Evolutionary conservation across 2,329 filamentous ascomycete species (phyloP), one percentile per base, ranked within the genome.

Genomic region (Aspergillus pseudoterreus): DNA sequence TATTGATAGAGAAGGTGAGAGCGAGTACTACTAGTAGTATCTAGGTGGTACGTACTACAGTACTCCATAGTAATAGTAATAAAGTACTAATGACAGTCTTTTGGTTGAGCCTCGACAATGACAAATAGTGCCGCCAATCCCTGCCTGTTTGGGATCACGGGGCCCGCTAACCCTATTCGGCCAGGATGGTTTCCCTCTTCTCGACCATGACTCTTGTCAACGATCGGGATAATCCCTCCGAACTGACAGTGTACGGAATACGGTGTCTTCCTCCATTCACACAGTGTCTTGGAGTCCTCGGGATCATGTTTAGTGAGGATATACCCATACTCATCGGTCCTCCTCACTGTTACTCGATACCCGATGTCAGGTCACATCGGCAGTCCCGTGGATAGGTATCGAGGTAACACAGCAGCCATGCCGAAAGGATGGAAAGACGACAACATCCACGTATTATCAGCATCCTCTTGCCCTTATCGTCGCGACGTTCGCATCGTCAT

Each of bases 91-190:
- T 22, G 22, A 22, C 22, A 22, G 22, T 22, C 22, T 42, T 42
- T 32, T 30, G 27, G 43, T 51, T 57, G 57, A 57, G 52, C 44
- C 54, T 52, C 47, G 53, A 52, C 33, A 43, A 32, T 54, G 52
- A 58, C 52, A 52, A 57, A 59, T 59, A 54, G 49, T 51, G 30
- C 19, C 30, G 53, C 36, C 49, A 47, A 58, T 60, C 57, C 17
- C 57, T 58, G 24, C 57, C 57, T 15, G 4, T 19, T 42, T 38
- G 27, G 35, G 35, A 38, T 9, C 27, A 30, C 27, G 8, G 27
- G 27, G 10, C 3, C 27, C 27, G 6, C 27, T 30, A 9, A 10
- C 27, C 27, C 9, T 9, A 30, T 30, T 30, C 27, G 27, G 27
- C 27, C 27, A 30, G 27, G 6, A 9, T 8, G 6, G 3, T 30